A percentile compares a stretch with the other conserved stretches of the same genome.
phyloP scores from a whole-genome alignment of 2,329 filamentous ascomycete species.

The Aspergillus novofumigatus region DNA sequence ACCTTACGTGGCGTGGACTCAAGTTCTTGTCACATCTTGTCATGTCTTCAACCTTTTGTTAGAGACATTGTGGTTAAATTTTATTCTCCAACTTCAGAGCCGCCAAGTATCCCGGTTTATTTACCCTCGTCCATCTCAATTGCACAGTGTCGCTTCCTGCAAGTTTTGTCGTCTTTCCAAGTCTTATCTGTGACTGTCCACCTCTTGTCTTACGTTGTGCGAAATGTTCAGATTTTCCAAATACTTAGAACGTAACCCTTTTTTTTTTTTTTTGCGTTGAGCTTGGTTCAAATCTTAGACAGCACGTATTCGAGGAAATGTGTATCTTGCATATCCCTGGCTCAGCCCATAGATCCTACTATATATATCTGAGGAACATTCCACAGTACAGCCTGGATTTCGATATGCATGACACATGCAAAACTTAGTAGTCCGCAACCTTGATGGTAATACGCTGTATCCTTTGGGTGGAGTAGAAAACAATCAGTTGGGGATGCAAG shows the following conservation, averaged over 20 bases:
- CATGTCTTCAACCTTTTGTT: constrained; percentile 14
- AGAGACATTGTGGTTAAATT: constrained; percentile 19
- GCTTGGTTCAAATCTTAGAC: background rate
- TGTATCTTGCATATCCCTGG: background rate
- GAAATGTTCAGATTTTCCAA: background rate
- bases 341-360: background rate
- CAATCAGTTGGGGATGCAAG: background rate
- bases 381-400: background rate
- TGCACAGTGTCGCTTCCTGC: constrained; percentile 2
- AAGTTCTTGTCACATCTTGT: constrained; percentile 22
- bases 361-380: background rate
- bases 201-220: background rate
- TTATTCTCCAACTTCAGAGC: constrained; percentile 19
- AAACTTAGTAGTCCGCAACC: background rate
- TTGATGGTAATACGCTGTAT: background rate
- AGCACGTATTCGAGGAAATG: background rate
- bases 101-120: constrained; percentile 14
- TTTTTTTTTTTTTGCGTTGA: background rate
- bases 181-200: background rate
- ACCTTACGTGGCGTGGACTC: constrained; percentile 25
- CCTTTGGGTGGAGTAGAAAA: background rate
- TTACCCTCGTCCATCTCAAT: background rate
- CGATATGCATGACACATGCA: background rate
- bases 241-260: background rate
- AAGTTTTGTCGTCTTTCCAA: background rate